phyloP scores from a whole-genome alignment of 108 stramenopile species.

The Schizochytrium sp. region DNA sequence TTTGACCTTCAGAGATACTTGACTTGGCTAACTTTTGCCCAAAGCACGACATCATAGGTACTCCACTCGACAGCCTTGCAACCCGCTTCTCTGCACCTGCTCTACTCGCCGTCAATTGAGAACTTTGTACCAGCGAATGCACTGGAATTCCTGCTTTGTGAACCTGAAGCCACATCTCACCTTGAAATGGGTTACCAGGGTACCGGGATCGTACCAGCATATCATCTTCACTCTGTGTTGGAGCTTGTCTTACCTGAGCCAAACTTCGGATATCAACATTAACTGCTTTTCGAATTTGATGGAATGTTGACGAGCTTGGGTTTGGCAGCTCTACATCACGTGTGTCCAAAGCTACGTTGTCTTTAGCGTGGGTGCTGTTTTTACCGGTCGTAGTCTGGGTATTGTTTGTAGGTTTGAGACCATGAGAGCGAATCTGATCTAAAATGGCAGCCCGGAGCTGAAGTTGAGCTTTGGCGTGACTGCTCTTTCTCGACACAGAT shows the following conservation, averaged over 20 bases:
- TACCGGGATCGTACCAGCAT: background rate
- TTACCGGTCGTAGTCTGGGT: background rate
- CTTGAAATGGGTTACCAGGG: background rate
- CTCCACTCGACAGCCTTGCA: background rate
- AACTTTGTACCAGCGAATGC: background rate
- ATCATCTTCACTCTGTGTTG: background rate
- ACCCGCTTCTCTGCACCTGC: background rate
- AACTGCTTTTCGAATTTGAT: too few species aligned
- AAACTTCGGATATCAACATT: background rate
- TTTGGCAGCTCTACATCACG: too few species aligned
- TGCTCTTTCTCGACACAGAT: background rate
- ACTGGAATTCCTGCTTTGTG: background rate
- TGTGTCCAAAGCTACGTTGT: too few species aligned
- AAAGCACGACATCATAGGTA: background rate
- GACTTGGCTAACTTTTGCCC: conserved; percentile 32
- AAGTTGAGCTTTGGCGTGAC: background rate
- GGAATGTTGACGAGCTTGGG: too few species aligned
- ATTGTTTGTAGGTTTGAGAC: background rate
- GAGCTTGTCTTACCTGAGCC: background rate
- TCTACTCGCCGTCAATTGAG: background rate
- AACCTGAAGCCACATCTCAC: background rate
- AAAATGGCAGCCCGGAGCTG: background rate
- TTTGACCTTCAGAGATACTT: too few species aligned
- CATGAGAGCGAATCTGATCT: background rate
- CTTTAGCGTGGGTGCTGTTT: background rate